Percentiles rank a stretch among this genome's conserved stretches.
These are phyloP conservation scores for Kwoniella mangroviensis DNA, from an alignment of 768 basidiomycete genomes.

Conservation along the genomic window DNA sequence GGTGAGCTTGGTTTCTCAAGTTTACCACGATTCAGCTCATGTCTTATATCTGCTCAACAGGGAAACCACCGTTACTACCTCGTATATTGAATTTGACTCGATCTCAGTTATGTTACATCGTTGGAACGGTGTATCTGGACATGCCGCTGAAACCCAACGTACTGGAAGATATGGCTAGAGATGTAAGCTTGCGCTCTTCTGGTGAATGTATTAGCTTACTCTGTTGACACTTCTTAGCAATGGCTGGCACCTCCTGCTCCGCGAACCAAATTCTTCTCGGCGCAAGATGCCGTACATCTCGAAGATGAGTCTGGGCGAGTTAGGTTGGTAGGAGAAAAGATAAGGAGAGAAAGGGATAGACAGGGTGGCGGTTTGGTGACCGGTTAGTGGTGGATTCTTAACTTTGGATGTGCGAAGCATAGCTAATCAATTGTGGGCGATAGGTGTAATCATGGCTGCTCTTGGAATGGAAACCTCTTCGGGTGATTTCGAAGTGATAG, in stretches of 20 bases:
- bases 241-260: slow-evolving; percentile 85
- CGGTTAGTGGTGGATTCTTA: slow-evolving; percentile 55
- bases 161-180: slow-evolving; percentile 89
- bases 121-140: slow-evolving; percentile 97
- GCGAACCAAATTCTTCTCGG: slow-evolving; percentile 72
- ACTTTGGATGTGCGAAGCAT: background rate
- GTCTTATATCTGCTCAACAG: slow-evolving; percentile 4
- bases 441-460: slow-evolving; percentile 80
- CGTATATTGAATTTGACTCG: slow-evolving; percentile 70
- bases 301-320: slow-evolving; percentile 97
- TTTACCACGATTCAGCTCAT: background rate
- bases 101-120: slow-evolving; percentile 81
- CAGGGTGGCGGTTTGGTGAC: slow-evolving; percentile 69
- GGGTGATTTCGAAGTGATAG: slow-evolving; percentile 93
- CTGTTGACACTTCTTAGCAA: slow-evolving; percentile 64
- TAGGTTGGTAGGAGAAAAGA: slow-evolving; percentile 74
- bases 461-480: slow-evolving; percentile 85
- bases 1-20: slow-evolving; percentile 39
- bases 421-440: slow-evolving; percentile 6
- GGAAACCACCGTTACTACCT: slow-evolving; percentile 32
- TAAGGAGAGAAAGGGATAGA: slow-evolving; percentile 62
- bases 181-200: slow-evolving; percentile 65
- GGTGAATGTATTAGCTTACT: background rate
- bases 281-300: slow-evolving; percentile 79
- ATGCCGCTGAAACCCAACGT: slow-evolving; percentile 99